Conservation (phyloP, 2,329 filamentous ascomycete genomes). For the Sarocladium oryzae region DNA sequence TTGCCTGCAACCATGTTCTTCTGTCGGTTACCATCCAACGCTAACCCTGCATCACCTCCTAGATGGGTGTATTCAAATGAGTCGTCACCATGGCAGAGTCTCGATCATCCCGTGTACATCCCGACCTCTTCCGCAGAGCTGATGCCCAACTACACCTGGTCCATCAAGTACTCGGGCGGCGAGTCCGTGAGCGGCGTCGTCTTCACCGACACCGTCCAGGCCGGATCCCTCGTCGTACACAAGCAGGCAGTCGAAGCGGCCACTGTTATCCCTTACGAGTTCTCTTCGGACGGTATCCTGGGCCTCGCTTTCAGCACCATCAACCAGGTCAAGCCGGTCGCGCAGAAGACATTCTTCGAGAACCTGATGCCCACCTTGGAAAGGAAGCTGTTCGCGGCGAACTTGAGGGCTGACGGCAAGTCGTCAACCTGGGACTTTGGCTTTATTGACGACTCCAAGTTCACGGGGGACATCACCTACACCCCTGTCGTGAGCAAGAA, state of each 20-base stretch:
- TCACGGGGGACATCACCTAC: slow-evolving; percentile 56
- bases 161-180: slow-evolving; percentile 37
- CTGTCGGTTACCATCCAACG: background rate
- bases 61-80: slow-evolving; percentile 5
- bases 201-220: slow-evolving; percentile 34
- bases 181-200: slow-evolving; percentile 36
- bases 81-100: background rate
- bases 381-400: slow-evolving; percentile 57
- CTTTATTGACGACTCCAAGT: slow-evolving; percentile 57
- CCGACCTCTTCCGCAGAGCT: slow-evolving; percentile 29
- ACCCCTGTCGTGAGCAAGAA: slow-evolving; percentile 56
- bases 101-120: slow-evolving; percentile 24
- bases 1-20: slow-evolving; percentile 32
- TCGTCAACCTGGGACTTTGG: slow-evolving; percentile 62
- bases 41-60: background rate
- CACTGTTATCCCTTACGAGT: slow-evolving; percentile 31
- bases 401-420: slow-evolving; percentile 51
- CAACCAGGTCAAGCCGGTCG: slow-evolving; percentile 33
- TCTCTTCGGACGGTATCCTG: slow-evolving; percentile 35
- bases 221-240: slow-evolving; percentile 34
- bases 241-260: slow-evolving; percentile 38
- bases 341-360: slow-evolving; percentile 38
- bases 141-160: slow-evolving; percentile 32
- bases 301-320: slow-evolving; percentile 36
- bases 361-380: slow-evolving; percentile 17